Evolutionary conservation across 352 stramenopile species (phyloP).

Genomic region (Phytopythium sindhum): DNA sequence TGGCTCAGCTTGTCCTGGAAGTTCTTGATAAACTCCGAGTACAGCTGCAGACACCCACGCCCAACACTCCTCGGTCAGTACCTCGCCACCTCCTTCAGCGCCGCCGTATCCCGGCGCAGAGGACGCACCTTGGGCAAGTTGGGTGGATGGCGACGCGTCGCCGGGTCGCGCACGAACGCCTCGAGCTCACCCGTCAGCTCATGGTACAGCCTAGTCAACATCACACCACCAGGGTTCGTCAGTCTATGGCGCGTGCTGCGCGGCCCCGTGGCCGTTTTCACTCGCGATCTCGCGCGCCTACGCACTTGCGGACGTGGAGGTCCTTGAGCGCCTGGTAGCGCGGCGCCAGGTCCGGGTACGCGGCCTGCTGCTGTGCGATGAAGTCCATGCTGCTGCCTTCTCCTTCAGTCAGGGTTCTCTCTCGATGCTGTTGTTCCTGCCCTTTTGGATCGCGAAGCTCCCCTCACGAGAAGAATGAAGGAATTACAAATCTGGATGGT

Average conservation of each 20-base stretch:
- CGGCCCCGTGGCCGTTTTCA: no score
- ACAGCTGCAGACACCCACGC: slow-evolving; percentile 72
- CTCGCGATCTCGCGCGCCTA: slow-evolving; percentile 1
- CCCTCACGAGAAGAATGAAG: not conserved
- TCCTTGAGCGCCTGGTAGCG: slow-evolving; percentile 90
- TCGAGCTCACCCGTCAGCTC: slow-evolving; percentile 94
- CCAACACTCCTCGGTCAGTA: not conserved
- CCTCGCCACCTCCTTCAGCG: not conserved
- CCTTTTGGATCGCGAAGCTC: slow-evolving; percentile 5
- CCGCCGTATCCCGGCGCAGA: not conserved
- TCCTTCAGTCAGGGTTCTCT: not conserved
- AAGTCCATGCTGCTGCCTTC: slow-evolving; percentile 64
- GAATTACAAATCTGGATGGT: no score
- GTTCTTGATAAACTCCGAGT: slow-evolving; percentile 91
- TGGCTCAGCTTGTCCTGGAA: slow-evolving; percentile 97
- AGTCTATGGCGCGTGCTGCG: not conserved
- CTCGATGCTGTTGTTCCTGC: not conserved
- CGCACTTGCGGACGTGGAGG: slow-evolving; percentile 88
- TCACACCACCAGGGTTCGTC: not conserved
- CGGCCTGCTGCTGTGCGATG: slow-evolving; percentile 80
- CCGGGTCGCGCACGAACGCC: slow-evolving; percentile 87
- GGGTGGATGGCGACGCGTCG: slow-evolving; percentile 49
- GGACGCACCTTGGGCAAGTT: slow-evolving; percentile 42
- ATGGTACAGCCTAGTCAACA: slow-evolving; percentile 92
- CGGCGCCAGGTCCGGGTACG: slow-evolving; percentile 90